Evolutionary conservation across 768 basidiomycete species (phyloP).

Genomic region (Psilocybe subaeruginosa): DNA sequence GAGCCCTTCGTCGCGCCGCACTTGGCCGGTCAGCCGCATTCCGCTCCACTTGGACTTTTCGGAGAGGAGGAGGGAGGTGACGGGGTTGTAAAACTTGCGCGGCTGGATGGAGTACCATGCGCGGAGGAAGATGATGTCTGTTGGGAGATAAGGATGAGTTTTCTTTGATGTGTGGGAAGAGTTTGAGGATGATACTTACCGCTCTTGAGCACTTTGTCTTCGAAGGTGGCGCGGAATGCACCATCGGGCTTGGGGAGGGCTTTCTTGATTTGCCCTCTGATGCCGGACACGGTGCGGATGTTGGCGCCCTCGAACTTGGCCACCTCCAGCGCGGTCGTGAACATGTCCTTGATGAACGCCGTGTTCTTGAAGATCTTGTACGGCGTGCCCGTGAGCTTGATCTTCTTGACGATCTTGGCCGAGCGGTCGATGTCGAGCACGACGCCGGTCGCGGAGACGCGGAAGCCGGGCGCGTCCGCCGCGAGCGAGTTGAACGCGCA

Average conservation of each 20-base stretch:
- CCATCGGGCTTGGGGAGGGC: constrained; percentile 95
- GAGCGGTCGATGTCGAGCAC: constrained; percentile 93
- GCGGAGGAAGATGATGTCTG: constrained; percentile 93
- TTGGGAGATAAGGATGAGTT: background rate
- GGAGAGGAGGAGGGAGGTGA: constrained; percentile 85
- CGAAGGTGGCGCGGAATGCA: constrained; percentile 94
- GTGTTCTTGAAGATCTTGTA: constrained; percentile 99
- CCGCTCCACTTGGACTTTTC: constrained; percentile 87
- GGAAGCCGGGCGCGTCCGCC: constrained; percentile 72
- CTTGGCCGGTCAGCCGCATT: constrained; percentile 95
- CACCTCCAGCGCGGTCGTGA: constrained; percentile 88
- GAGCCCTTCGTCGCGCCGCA: constrained; percentile 82
- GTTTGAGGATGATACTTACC: constrained; percentile 53
- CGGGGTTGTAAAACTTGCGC: constrained; percentile 94
- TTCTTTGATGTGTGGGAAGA: background rate
- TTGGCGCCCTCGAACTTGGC: constrained; percentile 99
- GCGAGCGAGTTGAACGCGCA: constrained; percentile 92
- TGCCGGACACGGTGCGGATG: constrained; percentile 92
- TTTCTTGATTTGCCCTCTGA: constrained; percentile 97
- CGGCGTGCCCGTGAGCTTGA: constrained; percentile 94
- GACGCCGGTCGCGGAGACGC: constrained; percentile 92
- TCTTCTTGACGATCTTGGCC: constrained; percentile 95
- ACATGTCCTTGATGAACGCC: constrained; percentile 98
- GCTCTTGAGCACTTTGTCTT: constrained; percentile 96
- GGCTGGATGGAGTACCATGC: constrained; percentile 98